phyloP scores from a whole-genome alignment of 2,329 filamentous ascomycete genomes.

The Colletotrichum theobromicola region DNA sequence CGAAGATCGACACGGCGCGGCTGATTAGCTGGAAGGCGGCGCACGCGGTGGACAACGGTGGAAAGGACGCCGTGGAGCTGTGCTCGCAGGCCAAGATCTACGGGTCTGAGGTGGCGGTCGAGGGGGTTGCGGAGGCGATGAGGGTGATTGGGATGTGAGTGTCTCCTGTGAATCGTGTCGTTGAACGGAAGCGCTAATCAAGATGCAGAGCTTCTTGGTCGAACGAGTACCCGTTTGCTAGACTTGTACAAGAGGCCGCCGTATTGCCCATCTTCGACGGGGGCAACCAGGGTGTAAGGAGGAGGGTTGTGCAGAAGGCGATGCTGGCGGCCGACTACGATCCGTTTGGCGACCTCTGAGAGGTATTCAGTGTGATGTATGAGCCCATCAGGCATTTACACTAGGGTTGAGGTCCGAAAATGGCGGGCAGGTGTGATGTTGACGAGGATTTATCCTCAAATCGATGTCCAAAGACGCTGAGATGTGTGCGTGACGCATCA shows the following conservation, averaged over 20 bases:
- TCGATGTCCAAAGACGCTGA: no score
- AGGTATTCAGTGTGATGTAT: neutral
- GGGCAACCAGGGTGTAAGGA: conserved; percentile 18
- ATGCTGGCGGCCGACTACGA: neutral
- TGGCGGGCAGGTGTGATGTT: no score
- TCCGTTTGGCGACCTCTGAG: neutral
- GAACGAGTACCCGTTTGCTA: neutral
- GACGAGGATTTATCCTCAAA: no score
- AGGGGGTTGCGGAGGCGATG: conserved; percentile 53
- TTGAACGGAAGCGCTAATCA: neutral
- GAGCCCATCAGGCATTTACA: no score
- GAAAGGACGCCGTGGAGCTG: conserved; percentile 47
- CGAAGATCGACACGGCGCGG: conserved; percentile 53
- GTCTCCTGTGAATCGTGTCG: rapidly evolving
- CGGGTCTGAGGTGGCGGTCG: conserved; percentile 53
- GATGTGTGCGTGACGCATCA: rapidly evolving
- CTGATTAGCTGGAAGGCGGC: conserved; percentile 58
- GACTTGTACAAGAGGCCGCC: neutral
- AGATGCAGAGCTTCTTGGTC: neutral
- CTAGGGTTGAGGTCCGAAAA: no score
- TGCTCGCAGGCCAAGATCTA: conserved; percentile 57
- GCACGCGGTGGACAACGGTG: conserved; percentile 44
- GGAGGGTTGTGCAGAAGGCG: conserved; percentile 9
- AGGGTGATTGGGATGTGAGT: conserved; percentile 55
- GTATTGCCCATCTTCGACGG: conserved; percentile 22